phyloP scores from a whole-genome alignment of 2,329 filamentous ascomycete species.

The Botryotinia convoluta region DNA sequence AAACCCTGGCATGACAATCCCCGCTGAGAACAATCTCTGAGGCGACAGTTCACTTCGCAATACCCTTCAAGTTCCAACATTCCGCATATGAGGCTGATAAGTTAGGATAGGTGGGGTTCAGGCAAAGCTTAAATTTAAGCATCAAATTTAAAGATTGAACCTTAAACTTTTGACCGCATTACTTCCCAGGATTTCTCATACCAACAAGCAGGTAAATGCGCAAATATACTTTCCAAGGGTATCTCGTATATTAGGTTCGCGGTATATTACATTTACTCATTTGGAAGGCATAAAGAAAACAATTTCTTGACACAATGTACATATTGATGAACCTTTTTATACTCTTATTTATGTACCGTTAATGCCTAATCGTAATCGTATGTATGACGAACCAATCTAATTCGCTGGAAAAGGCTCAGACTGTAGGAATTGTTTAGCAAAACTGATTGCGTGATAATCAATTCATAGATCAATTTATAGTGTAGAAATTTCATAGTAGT shows the following conservation, averaged over 20 bases:
- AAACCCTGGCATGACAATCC: too few relatives aligned
- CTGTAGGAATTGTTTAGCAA: not conserved
- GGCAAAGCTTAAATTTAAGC: too few relatives aligned
- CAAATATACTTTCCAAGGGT: not conserved
- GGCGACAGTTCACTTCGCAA: not conserved
- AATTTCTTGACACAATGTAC: too few relatives aligned
- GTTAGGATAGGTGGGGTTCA: too few relatives aligned
- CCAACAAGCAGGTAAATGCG: not conserved
- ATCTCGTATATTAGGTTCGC: not conserved
- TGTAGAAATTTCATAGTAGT: not conserved
- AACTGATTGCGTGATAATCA: not conserved
- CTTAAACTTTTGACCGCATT: not conserved
- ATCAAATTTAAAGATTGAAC: not conserved
- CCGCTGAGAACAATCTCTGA: too few relatives aligned
- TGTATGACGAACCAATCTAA: not conserved
- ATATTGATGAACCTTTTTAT: not conserved
- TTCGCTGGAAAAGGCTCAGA: not conserved
- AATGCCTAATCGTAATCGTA: not conserved
- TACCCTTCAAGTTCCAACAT: not conserved
- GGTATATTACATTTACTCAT: not conserved
- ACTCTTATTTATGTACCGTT: not conserved
- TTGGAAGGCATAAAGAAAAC: not conserved
- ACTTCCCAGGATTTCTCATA: not conserved
- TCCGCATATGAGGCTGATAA: not conserved
- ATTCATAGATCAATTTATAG: not conserved